phyloP scores from a whole-genome alignment of 306 rosid genomes.

The Castanopsis chinensis region DNA sequence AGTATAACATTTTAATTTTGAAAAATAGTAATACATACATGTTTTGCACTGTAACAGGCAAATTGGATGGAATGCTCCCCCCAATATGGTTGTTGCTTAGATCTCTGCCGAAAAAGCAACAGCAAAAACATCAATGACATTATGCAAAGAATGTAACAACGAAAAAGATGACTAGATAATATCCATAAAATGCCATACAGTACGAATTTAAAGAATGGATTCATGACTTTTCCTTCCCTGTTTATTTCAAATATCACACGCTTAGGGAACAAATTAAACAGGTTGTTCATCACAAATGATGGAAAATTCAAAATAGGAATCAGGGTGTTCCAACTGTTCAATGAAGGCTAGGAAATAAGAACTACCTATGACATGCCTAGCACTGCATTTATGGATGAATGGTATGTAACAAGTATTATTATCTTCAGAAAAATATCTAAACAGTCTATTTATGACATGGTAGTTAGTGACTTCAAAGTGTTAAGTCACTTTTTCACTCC shows the following conservation, averaged over 20 bases:
- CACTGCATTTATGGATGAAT: not conserved
- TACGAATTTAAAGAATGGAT: constrained; percentile 10
- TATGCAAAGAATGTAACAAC: constrained; percentile 1
- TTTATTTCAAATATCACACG: not conserved
- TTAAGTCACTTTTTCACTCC: not conserved
- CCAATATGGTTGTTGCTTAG: constrained; percentile 90
- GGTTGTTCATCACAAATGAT: not conserved
- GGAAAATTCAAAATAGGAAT: not conserved
- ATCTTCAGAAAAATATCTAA: not conserved
- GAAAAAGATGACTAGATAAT: not conserved
- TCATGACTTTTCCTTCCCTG: no score
- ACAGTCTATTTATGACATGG: not conserved
- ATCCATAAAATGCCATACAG: not conserved
- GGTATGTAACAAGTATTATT: not conserved
- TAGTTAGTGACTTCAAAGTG: not conserved
- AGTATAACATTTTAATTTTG: not conserved
- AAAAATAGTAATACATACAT: constrained; percentile 48
- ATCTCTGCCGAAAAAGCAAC: constrained; percentile 51
- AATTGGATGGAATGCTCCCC: constrained; percentile 77
- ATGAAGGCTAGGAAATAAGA: not conserved
- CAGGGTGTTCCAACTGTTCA: not conserved
- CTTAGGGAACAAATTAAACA: not conserved
- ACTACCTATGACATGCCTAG: not conserved
- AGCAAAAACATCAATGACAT: constrained; percentile 20
- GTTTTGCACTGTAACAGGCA: constrained; percentile 71